Base-by-base conservation (phyloP, 345 rosid genomes). In the Corchorus capsularis region DNA sequence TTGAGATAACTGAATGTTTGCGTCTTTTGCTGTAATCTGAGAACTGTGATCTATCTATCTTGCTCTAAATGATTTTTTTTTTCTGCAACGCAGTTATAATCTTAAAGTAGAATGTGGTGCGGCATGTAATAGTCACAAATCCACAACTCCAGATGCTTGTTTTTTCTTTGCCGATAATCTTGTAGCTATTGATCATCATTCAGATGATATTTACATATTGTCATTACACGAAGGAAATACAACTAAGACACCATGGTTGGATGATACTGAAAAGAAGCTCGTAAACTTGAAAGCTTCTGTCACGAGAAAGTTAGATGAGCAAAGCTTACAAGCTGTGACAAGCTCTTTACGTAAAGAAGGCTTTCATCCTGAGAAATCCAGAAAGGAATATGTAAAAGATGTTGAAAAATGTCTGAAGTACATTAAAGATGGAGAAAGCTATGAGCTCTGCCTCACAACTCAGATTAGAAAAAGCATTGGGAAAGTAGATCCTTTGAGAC, bases 361-460 rank as follows among this genome's bases (percentile, higher is more conserved):
- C 35, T 93, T 93, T 84, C 45, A 72, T 65, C 79, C 86, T 54
- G 96, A 91, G 77, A 89, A 86, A 83, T 89, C 94, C 20, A 86
- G 81, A 78, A 90, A 86, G 77, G 87, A 87, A 76, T 96, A 96
- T 49, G 66, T 92, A 49, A 73, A 79, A 7, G 96, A 93, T 78
- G 92, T 96, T 72, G 53, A 83, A 72, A 91, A 83, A 82, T 92
- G 98, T 71, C 85, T 90, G 81, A 60, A 85, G 52, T 93, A 87
- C 79, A 96, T 93, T 49, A 91, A 81, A 89, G 98, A 96, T 47
- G 99, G 99, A 65, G 99, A 96, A 82, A 96, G 99, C 93, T 96
- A 96, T 75, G 98, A 96, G 86, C 85, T 92, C 73, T 96, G 99
- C 81, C 88, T 92, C 27, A 96, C 99, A 16, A 88, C 94, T 78